phyloP scores from a whole-genome alignment of 495 filamentous ascomycete genomes.

The Emericellopsis terricola region DNA sequence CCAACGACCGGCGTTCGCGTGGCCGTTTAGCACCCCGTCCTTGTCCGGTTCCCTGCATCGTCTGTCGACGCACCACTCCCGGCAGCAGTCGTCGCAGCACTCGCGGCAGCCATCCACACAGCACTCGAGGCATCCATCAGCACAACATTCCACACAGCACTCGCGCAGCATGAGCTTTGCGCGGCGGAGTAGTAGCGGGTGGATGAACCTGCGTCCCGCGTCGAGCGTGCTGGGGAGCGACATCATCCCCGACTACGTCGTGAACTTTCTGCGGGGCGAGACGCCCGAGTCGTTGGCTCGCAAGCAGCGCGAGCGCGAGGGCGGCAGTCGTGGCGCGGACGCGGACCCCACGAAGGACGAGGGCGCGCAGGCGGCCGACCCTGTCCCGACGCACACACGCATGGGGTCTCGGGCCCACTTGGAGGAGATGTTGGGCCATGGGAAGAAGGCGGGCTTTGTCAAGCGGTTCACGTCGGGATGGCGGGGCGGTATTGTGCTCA shows the following conservation, averaged over 20 bases:
- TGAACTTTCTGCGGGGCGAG: constrained; percentile 25
- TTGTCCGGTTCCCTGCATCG: neutral
- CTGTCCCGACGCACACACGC: constrained; percentile 5
- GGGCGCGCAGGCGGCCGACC: constrained; percentile 16
- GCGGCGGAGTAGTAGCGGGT: neutral
- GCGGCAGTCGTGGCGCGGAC: constrained; percentile 14
- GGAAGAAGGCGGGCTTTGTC: constrained; percentile 3
- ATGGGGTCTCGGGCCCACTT: constrained; percentile 4
- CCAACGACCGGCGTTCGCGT: constrained; percentile 8
- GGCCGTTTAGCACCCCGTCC: constrained; percentile 16
- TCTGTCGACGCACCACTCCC: too few species aligned
- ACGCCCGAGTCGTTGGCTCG: constrained; percentile 22
- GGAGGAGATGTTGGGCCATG: constrained; percentile 3
- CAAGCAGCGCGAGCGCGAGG: constrained; percentile 16
- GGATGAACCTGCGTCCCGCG: neutral
- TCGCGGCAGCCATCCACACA: too few species aligned
- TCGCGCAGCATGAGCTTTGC: neutral
- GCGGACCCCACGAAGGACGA: constrained; percentile 9
- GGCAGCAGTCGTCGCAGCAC: too few species aligned
- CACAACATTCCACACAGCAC: neutral
- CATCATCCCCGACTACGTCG: constrained; percentile 26
- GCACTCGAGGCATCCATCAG: too few species aligned
- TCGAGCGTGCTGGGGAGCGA: constrained; percentile 5
- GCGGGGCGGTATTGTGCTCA: constrained; percentile 21
- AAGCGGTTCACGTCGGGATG: constrained; percentile 14